A percentile compares a stretch with the other conserved stretches of the same genome.
Conservation (phyloP, 139 green algal species). For the Coccomyxa sp. region DNA sequence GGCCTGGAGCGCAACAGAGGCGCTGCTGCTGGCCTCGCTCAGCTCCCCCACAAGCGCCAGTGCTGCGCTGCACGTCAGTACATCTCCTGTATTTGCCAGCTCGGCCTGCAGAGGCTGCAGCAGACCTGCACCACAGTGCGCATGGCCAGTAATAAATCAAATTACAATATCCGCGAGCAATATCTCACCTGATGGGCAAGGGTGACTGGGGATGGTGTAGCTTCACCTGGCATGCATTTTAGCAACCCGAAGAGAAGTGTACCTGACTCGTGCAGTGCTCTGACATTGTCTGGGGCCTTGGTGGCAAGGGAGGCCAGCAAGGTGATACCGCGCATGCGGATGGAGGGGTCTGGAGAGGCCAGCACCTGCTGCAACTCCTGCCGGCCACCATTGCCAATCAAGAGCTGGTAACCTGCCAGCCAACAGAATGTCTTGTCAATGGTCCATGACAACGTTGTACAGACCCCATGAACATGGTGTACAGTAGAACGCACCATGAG, state of each 20-base stretch:
- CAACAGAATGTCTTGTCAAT: neutral
- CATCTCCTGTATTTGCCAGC: slow-evolving; percentile 1
- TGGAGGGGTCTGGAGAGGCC: neutral
- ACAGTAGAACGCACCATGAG: too few relatives aligned
- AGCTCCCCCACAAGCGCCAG: slow-evolving; percentile 24
- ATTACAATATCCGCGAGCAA: too few relatives aligned
- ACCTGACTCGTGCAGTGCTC: slow-evolving; percentile 8
- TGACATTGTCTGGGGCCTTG: neutral
- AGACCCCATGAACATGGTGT: neutral
- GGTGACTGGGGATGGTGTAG: too few relatives aligned
- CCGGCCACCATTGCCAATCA: neutral
- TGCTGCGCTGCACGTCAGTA: slow-evolving; percentile 2
- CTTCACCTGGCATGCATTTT: too few relatives aligned
- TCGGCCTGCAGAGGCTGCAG: slow-evolving; percentile 8
- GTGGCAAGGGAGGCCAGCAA: neutral
- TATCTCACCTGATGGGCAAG: too few relatives aligned
- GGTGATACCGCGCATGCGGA: slow-evolving; percentile 10
- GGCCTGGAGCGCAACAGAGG: neutral
- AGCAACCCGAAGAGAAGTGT: too few relatives aligned
- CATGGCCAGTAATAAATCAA: neutral
- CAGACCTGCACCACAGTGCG: slow-evolving; percentile 1
- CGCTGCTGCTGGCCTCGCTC: slow-evolving; percentile 9
- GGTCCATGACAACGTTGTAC: neutral
- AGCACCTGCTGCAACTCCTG: neutral
- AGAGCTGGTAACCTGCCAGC: slow-evolving; percentile 5